phyloP scores from a whole-genome alignment of 176 grass and related monocot species.

The Tuctoria greenei region DNA sequence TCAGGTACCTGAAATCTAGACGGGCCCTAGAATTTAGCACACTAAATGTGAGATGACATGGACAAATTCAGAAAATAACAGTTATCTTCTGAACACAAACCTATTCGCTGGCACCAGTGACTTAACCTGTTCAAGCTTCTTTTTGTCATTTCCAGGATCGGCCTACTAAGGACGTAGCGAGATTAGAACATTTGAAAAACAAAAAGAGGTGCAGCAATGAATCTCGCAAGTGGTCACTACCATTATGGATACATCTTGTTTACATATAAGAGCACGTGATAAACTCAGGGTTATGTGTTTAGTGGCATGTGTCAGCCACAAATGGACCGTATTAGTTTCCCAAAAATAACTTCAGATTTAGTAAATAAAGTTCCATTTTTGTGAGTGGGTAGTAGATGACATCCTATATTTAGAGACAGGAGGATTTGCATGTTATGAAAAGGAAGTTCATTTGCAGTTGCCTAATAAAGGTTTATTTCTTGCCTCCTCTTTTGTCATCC shows the following conservation, averaged over 20 bases:
- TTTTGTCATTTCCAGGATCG: no score
- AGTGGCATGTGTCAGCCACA: neutral
- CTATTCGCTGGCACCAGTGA: no score
- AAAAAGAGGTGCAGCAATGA: neutral
- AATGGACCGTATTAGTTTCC: slow-evolving; percentile 8
- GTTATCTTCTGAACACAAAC: neutral
- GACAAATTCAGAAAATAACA: neutral
- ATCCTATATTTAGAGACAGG: slow-evolving; percentile 34
- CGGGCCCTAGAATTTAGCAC: no score
- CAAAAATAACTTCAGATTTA: slow-evolving; percentile 23
- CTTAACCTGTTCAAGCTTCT: no score
- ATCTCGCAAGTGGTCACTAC: no score
- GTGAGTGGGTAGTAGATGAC: neutral
- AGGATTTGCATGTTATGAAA: slow-evolving; percentile 1
- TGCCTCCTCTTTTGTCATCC: slow-evolving; percentile 39
- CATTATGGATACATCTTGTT: neutral
- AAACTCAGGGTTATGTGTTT: slow-evolving; percentile 1
- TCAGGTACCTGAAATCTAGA: no score
- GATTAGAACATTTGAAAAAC: neutral
- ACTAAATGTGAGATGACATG: neutral
- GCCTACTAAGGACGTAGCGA: no score
- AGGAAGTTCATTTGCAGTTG: neutral
- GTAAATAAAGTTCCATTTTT: neutral
- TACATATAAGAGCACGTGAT: neutral
- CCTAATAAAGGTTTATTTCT: slow-evolving; percentile 37